Base-by-base conservation (phyloP, 2,329 filamentous ascomycete genomes). In the Lecanosticta acicola region DNA sequence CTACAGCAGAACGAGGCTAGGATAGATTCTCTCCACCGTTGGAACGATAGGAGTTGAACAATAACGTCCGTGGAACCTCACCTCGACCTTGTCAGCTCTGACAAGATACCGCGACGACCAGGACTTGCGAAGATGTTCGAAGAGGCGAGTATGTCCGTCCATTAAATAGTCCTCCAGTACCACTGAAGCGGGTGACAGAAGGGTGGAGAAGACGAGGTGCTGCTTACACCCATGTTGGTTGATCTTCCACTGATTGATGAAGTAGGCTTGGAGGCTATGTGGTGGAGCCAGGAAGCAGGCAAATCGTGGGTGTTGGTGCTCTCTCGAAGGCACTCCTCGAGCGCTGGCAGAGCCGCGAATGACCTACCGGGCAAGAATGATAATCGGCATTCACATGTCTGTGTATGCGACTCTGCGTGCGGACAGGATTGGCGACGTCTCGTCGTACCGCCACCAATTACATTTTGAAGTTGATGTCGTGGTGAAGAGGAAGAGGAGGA, bases 191-290 rank as follows among this genome's bases (percentile, higher is more conserved):
- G 61, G 60, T 66, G 66, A 63, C 64, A 61, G 67, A 68, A 71
- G 71, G 71, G 71, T 74, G 71, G 71, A 73, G 69, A 67, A 70
- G 71, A 73, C 71, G 70, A 66, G 70, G 71, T 66, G 66, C 70
- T 74, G 71, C 71, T 74, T 71, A 71, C 70, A 71, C 67, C 71
- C 50, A 48, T 50, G 48, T 50, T 51, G 50, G 39, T 72, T 66
- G 58, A 63, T 74, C 70, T 74, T 62, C 71, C 71, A 74, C 71
- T 68, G 64, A 68, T 69, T 63, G 67, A 66, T 66, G 65, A 70
- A 71, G 68, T 72, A 72, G 68, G 69, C 71, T 69, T 64, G 67
- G 60, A 65, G 68, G 68, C 65, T 69, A 73, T 70, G 56, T 59
- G 53, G 63, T 46, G 48, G 64, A 68, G 65, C 66, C 70, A 65